These are phyloP conservation scores for Aspergillus sojae DNA, from an alignment of 2,329 filamentous ascomycete genomes.

Conservation along the genomic window DNA sequence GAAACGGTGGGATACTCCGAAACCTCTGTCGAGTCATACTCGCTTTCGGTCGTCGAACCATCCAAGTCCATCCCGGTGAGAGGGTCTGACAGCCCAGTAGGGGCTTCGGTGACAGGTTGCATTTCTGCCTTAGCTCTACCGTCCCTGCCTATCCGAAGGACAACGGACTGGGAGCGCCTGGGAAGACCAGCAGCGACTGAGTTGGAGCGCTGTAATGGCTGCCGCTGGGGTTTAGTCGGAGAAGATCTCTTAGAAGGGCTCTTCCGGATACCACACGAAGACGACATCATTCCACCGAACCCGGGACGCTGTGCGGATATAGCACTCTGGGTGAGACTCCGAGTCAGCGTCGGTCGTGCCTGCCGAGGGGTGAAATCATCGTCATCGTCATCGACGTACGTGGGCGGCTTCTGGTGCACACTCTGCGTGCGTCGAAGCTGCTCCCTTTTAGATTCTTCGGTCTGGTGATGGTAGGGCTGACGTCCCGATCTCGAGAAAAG, in stretches of 20 bases:
- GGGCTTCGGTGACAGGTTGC: constrained; percentile 36
- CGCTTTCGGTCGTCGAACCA: constrained; percentile 47
- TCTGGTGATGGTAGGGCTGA: constrained; percentile 54
- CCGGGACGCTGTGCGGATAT: constrained; percentile 33
- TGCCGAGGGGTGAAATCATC: constrained; percentile 39
- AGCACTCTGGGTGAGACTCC: constrained; percentile 46
- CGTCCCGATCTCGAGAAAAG: constrained; percentile 32
- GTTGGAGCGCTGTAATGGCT: constrained; percentile 34
- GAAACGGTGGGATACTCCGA: constrained; percentile 41
- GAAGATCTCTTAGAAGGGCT: constrained; percentile 48
- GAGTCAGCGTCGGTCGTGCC: constrained; percentile 39
- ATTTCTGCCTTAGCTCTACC: constrained; percentile 52
- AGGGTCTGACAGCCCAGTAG: constrained; percentile 38
- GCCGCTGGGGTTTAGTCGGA: constrained; percentile 41
- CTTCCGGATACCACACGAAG: constrained; percentile 42
- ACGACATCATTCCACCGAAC: constrained; percentile 35
- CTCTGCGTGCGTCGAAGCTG: constrained; percentile 39
- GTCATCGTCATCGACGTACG: constrained; percentile 37
- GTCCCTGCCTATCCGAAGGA: constrained; percentile 52
- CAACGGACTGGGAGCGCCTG: constrained; percentile 44
- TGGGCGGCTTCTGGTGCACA: constrained; percentile 28
- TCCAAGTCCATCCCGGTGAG: constrained; percentile 44
- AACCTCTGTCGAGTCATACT: constrained; percentile 44
- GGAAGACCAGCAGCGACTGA: constrained; percentile 35
- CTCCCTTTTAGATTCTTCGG: constrained; percentile 51